phyloP scores from a whole-genome alignment of 1,284 basidiomycete genomes.

The Tylopilus sp. region DNA sequence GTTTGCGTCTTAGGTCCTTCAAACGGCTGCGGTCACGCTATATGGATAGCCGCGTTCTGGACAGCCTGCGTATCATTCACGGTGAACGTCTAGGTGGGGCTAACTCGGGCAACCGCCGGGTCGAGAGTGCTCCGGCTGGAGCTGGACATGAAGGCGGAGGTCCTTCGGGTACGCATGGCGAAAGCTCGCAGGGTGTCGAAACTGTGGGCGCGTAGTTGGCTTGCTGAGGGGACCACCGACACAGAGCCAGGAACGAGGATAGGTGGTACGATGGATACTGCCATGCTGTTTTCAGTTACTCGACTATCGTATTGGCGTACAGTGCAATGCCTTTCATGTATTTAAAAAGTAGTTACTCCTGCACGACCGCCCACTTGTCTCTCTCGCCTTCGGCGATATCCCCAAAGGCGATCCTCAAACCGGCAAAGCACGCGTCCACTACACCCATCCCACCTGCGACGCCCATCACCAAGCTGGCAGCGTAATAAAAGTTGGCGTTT shows the following conservation, averaged over 20 bases:
- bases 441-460: conserved; percentile 82
- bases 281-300: not conserved
- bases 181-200: not conserved
- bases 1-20: conserved; percentile 7
- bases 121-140: not conserved
- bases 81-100: not conserved
- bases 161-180: not conserved
- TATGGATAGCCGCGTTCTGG: conserved; percentile 7
- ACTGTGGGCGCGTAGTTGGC: not conserved
- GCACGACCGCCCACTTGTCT: conserved; percentile 30
- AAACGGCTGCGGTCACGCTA: not conserved
- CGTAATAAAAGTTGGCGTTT: conserved; percentile 99
- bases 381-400: conserved; percentile 43
- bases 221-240: no score
- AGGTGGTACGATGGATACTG: not conserved
- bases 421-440: conserved; percentile 79
- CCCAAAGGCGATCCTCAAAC: conserved; percentile 67
- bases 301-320: not conserved
- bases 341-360: conserved; percentile 20
- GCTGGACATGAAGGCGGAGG: not conserved
- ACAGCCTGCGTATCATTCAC: not conserved
- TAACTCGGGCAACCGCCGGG: not conserved
- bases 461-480: conserved; percentile 90
- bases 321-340: not conserved
- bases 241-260: not conserved